Evolutionary conservation across 805 yeast species (phyloP), one percentile per base, ranked within the genome.

Genomic region (Lachancea nothofagi): DNA sequence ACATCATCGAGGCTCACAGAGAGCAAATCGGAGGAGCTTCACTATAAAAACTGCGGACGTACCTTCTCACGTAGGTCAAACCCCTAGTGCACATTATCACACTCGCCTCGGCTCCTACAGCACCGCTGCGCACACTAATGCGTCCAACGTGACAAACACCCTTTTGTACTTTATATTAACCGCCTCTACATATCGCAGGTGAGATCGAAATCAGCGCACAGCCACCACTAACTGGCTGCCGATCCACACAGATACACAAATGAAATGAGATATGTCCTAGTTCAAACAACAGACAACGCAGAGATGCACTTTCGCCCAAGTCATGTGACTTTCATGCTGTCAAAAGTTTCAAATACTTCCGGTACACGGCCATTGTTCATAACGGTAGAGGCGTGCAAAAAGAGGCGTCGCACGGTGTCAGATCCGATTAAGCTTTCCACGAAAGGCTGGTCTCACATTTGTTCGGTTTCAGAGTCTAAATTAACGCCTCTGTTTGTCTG

Each of bases 1-100:
- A 93, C 63, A 84, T 84, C 50, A 89, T 93, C 50, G 99, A 93
- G 66, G 98, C 96, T 7, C 96, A 88, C 64, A 81, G 93, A 65
- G 96, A 89, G 65, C 99, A 93, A 69, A 81, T 81, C 41, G 85
- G 94, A 47, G 87, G 65, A 27, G 29, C 40, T 20, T 20, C 7
- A 10, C 24, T n/a, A 30, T 21, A 19, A n/a, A 28, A 31, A 13
- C 20, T 12, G 32, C n/a, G n/a, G n/a, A n/a, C n/a, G n/a, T n/a
- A n/a, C n/a, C n/a, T n/a, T n/a, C n/a, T n/a, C n/a, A n/a, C n/a
- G n/a, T n/a, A n/a, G n/a, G n/a, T n/a, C n/a, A n/a, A n/a, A n/a
- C n/a, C n/a, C n/a, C n/a, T n/a, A n/a, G n/a, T n/a, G n/a, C n/a
- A n/a, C n/a, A n/a, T n/a, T n/a, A n/a, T n/a, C n/a, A n/a, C n/a